phyloP scores from a whole-genome alignment of 2,329 filamentous ascomycete species.

The Clarireedia paspali region DNA sequence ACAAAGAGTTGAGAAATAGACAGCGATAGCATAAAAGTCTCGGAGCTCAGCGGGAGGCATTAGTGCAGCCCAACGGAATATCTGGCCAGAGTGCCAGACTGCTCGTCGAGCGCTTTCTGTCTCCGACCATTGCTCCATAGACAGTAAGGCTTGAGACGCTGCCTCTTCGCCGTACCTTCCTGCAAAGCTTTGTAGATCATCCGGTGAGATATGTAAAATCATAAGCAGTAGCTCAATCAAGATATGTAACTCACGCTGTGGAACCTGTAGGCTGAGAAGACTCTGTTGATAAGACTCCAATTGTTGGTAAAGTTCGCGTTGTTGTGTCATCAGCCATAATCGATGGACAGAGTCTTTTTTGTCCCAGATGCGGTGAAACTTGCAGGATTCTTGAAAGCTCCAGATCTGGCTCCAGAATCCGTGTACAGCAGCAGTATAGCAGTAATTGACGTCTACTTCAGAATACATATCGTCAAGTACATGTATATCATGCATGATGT shows the following conservation, averaged over 20 bases:
- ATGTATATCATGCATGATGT: too few species aligned
- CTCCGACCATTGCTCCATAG: constrained; percentile 7
- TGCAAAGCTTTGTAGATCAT: constrained; percentile 16
- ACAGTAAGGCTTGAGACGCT: constrained; percentile 3
- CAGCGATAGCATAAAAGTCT: constrained; percentile 59
- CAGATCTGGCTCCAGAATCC: constrained; percentile 15
- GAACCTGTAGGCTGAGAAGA: neutral
- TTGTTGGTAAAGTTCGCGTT: constrained; percentile 10
- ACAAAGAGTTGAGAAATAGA: constrained; percentile 61
- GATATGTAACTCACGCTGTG: constrained; percentile 2
- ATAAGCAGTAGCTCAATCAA: constrained; percentile 13
- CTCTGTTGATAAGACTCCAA: neutral
- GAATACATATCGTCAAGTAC: too few species aligned
- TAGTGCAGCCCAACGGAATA: constrained; percentile 29
- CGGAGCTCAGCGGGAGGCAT: constrained; percentile 45
- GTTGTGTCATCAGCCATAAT: constrained; percentile 11
- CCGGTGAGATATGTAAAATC: constrained; percentile 11
- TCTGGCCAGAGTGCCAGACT: constrained; percentile 19
- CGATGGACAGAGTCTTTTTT: constrained; percentile 6
- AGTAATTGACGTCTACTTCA: constrained; percentile 8
- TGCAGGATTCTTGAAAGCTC: constrained; percentile 6
- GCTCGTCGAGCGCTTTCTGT: constrained; percentile 41
- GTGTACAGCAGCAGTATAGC: neutral
- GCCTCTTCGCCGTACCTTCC: constrained; percentile 16
- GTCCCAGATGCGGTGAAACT: constrained; percentile 4